A percentile compares a stretch with the other conserved stretches of the same genome.
phyloP scores from a whole-genome alignment of 192 early-diverging fungal genomes.

The Podochytrium sp. region DNA sequence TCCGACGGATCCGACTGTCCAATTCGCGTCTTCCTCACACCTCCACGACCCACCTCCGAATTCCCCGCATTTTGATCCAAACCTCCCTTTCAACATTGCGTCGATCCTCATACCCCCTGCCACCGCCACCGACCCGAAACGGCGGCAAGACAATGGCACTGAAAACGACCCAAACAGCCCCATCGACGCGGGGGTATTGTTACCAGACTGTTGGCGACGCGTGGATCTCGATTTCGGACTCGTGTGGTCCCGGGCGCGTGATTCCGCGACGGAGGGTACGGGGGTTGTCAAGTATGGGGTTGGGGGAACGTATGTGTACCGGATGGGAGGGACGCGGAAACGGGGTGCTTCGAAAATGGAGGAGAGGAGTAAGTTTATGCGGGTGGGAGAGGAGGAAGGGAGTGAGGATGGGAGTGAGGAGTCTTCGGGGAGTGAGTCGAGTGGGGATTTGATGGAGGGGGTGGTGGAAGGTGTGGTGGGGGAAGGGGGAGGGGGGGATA shows the following conservation, averaged over 20 bases:
- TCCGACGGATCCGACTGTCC: too few relatives aligned
- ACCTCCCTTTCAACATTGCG: too few relatives aligned
- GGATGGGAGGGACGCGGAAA: background rate
- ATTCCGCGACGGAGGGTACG: background rate
- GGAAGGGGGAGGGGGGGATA: background rate
- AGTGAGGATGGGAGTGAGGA: background rate
- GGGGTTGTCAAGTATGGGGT: background rate
- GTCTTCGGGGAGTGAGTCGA: background rate
- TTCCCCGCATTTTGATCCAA: too few relatives aligned
- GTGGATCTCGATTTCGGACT: conserved; percentile 12
- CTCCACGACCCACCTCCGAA: too few relatives aligned
- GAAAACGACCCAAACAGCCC: too few relatives aligned
- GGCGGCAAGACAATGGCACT: too few relatives aligned
- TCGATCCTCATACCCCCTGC: too few relatives aligned
- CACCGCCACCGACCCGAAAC: too few relatives aligned
- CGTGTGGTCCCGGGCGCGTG: conserved; percentile 5
- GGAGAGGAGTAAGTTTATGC: background rate
- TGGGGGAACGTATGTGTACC: conserved; percentile 8
- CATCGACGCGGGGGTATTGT: background rate
- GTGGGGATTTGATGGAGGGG: background rate
- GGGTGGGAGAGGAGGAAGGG: background rate
- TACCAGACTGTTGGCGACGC: conserved; percentile 10
- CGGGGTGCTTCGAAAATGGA: background rate
- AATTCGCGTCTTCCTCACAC: too few relatives aligned
- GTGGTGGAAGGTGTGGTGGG: background rate